Conservation (phyloP, 176 grass and related monocot species). For the Hordeum vulgare region DNA sequence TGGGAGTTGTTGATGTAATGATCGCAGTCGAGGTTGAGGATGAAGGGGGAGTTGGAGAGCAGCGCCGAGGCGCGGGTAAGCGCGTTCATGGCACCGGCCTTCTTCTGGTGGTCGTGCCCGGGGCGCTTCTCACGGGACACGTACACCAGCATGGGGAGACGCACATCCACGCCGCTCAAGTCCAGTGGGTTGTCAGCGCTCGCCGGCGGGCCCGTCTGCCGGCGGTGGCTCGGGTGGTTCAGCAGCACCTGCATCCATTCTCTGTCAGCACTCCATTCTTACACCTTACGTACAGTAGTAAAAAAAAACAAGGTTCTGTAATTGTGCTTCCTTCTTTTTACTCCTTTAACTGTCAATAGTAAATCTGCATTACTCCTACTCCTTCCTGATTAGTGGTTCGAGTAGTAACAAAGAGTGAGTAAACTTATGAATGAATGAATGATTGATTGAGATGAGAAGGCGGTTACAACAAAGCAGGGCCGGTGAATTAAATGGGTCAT, state of each 20-base stretch:
- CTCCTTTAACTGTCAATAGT: no score
- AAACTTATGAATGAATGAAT: background rate
- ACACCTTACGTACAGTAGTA: background rate
- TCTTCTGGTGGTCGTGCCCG: conserved; percentile 83
- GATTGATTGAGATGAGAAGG: background rate
- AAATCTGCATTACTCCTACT: no score
- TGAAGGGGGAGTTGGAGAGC: conserved; percentile 66
- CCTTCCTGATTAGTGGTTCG: background rate
- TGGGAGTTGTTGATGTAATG: conserved; percentile 85
- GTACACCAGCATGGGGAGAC: conserved; percentile 67
- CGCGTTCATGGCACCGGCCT: conserved; percentile 93
- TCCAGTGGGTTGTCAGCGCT: conserved; percentile 51
- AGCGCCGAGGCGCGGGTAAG: conserved; percentile 55
- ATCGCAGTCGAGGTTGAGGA: conserved; percentile 84
- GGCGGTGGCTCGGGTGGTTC: conserved; percentile 43
- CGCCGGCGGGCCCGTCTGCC: conserved; percentile 37
- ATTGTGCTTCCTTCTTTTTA: no score
- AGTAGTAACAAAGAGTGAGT: background rate
- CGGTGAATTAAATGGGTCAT: background rate
- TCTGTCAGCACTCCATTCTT: background rate
- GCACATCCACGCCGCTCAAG: conserved; percentile 47
- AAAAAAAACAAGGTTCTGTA: background rate
- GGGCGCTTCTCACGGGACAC: conserved; percentile 79
- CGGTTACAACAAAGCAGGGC: background rate
- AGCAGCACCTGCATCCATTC: conserved; percentile 44